Percentiles rank a stretch among this genome's conserved stretches.
Evolutionary conservation across 352 stramenopile genomes (phyloP).

Genomic region (Globisporangium heterothallicum): DNA sequence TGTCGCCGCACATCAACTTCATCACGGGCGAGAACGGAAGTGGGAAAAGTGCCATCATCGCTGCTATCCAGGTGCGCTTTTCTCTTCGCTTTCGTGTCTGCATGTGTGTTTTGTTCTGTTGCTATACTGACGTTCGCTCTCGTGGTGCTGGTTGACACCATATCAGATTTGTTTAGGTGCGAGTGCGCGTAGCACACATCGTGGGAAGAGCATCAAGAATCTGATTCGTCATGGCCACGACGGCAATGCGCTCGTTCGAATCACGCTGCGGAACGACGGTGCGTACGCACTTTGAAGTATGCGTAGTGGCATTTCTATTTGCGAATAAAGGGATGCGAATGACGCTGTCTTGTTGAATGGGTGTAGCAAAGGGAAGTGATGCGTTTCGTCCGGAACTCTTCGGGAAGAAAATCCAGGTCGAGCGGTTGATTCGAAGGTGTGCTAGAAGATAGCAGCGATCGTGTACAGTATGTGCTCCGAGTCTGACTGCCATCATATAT

Average conservation of each 20-base stretch:
- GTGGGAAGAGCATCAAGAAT: constrained; percentile 94
- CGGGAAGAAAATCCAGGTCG: constrained; percentile 91
- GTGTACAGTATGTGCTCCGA: background rate
- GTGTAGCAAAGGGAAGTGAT: constrained; percentile 64
- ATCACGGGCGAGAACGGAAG: constrained; percentile 92
- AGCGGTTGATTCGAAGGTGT: constrained; percentile 82
- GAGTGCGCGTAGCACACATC: constrained; percentile 89
- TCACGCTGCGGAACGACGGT: constrained; percentile 91
- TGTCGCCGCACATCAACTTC: constrained; percentile 83
- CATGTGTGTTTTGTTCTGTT: constrained; percentile 1
- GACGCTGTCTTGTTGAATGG: background rate
- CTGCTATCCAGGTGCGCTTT: constrained; percentile 86
- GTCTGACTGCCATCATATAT: background rate
- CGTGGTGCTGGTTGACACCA: too few relatives aligned
- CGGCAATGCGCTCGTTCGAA: constrained; percentile 83
- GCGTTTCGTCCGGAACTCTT: constrained; percentile 89
- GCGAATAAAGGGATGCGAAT: too few relatives aligned
- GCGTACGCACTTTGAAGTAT: too few relatives aligned
- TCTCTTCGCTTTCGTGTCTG: background rate
- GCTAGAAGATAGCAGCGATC: constrained; percentile 7
- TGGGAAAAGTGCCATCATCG: constrained; percentile 96
- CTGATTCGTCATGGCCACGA: constrained; percentile 92
- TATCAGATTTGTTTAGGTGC: constrained; percentile 94
- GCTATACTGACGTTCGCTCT: background rate
- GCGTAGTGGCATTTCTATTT: too few relatives aligned